Evolutionary conservation across 2,329 filamentous ascomycete genomes (phyloP), one percentile per base, ranked within the genome.

Genomic region (Eurotiales sp.): DNA sequence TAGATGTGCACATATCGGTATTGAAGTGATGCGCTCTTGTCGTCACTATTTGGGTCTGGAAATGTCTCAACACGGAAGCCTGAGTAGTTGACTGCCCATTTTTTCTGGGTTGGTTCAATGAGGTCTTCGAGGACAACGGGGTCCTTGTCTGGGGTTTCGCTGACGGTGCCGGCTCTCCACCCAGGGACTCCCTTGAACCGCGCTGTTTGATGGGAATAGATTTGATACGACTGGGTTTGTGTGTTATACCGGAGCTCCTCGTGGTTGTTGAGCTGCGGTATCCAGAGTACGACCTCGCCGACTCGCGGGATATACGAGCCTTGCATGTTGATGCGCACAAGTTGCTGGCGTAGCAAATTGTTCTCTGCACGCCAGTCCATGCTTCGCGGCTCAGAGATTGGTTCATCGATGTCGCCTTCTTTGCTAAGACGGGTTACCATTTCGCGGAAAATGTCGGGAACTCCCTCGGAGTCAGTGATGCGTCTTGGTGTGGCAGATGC

Each of bases 11-110:
- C 69, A 55, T 83, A 83, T 52, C 72, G 77, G 58, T 80, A 77
- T 51, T 78, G 77, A 50, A 77, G 73, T 0, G 77, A 80, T 2
- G 73, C 66, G 5, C 69, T 67, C 58, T 84, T 84, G 56, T 79
- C 70, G 1, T 65, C 55, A 14, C 70, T 67, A 55, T 79, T 75
- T 0, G 77, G 75, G 53, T 80, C 66, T 0, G 81, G 74, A 11
- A 83, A 64, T 0, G 78, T 79, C 57, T 85, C 81, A 1, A 85
- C 69, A 0, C 81, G 76, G 51, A 81, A 78, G 0, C 81, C 80
- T 22, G 76, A 75, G 52, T 75, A 74, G 49, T 74, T 78, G 11
- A 81, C 62, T 11, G 65, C 71, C 29, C 60, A 67, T 30, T 66
- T 58, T 42, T 76, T 74, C 0, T 64, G 46, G 2, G 71, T 64